phyloP scores from a whole-genome alignment of 2,329 filamentous ascomycete genomes.

The Rosellinia necatrix region DNA sequence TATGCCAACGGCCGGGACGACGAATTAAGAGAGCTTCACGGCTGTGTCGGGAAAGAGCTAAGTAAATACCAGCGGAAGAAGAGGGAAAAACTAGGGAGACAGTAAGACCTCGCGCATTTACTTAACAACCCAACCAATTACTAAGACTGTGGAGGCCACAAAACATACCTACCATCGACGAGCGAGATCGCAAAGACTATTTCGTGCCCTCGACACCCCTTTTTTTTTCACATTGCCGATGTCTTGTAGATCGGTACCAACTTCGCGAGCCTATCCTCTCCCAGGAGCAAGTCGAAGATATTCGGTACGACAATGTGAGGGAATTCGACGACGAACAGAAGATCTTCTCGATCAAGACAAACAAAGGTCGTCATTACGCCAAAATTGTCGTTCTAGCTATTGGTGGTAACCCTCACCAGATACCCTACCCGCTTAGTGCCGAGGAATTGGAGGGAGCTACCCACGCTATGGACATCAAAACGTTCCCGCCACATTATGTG shows the following conservation, averaged over 20 bases:
- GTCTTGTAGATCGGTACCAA: slow-evolving; percentile 61
- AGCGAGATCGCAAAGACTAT: slow-evolving; percentile 71
- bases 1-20: slow-evolving; percentile 62
- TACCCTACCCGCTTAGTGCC: slow-evolving; percentile 42
- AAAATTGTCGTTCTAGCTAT: slow-evolving; percentile 71
- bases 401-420: slow-evolving; percentile 65
- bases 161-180: slow-evolving; percentile 61
- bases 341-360: slow-evolving; percentile 68
- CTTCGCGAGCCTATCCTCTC: slow-evolving; percentile 61
- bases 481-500: slow-evolving; percentile 60
- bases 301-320: slow-evolving; percentile 60
- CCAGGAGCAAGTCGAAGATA: slow-evolving; percentile 63
- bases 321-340: slow-evolving; percentile 54
- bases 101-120: slow-evolving; percentile 41
- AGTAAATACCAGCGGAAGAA: slow-evolving; percentile 81
- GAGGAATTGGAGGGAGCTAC: slow-evolving; percentile 45
- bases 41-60: slow-evolving; percentile 78
- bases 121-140: not conserved
- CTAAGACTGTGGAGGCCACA: slow-evolving; percentile 43
- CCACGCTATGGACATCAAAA: slow-evolving; percentile 67
- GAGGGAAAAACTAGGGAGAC: slow-evolving; percentile 47
- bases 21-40: slow-evolving; percentile 71
- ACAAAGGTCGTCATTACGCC: slow-evolving; percentile 59
- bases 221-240: slow-evolving; percentile 65
- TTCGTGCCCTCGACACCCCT: slow-evolving; percentile 66